Evolutionary conservation across 164 flowering plant genomes (phyloP), one percentile per base, ranked within the genome.

Genomic region (Akebia trifoliata): DNA sequence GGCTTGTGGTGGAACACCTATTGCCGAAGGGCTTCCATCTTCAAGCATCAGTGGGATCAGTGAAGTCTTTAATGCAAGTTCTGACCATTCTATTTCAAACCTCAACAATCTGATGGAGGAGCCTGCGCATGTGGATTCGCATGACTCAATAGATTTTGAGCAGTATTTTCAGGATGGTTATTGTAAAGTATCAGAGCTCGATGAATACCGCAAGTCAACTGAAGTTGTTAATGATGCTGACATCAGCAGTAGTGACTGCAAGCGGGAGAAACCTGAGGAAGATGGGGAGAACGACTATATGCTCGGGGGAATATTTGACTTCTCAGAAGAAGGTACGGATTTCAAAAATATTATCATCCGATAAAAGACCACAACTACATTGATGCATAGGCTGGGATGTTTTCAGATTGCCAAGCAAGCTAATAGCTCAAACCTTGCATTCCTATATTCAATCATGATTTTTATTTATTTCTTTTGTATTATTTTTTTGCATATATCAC

Each of bases 301-400:
- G 73, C 81, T 87, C 45, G 95, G 90, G 20, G 87, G 82, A 44
- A 69, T 91, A 35, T 91, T 87, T 73, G 72, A 79, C 60, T 86
- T 87, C 70, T 83, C 82, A 38, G 95, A 82, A 67, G 81, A 82
- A 73, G 86, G 93, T 90, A 52, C 35, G 70, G 43, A 49, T 37
- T n/a, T n/a, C n/a, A n/a, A n/a, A n/a, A n/a, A n/a, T n/a, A n/a
- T n/a, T n/a, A n/a, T n/a, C n/a, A n/a, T n/a, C n/a, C n/a, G n/a
- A n/a, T n/a, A n/a, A n/a, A n/a, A n/a, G n/a, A n/a, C n/a, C n/a
- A n/a, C n/a, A n/a, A n/a, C n/a, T n/a, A n/a, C n/a, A n/a, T n/a
- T n/a, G n/a, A n/a, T n/a, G n/a, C n/a, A n/a, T n/a, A n/a, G n/a
- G n/a, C n/a, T n/a, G n/a, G n/a, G n/a, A n/a, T n/a, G n/a, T n/a